Conservation (phyloP, 495 filamentous ascomycete species). For the Antarctomyces pellizariae region DNA sequence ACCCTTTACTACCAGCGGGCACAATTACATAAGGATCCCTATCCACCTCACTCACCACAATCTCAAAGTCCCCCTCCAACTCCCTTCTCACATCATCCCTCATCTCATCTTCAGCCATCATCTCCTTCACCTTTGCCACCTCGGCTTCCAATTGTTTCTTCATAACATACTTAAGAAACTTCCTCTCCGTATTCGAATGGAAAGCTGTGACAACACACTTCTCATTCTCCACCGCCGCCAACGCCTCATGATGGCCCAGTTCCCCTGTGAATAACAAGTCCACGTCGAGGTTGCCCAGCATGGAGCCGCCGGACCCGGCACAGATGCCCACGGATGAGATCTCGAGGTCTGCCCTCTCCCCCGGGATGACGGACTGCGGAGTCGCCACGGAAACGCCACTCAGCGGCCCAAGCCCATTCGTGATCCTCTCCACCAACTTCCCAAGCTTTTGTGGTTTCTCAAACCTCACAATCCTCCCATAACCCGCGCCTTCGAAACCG, state of each 20-base stretch:
- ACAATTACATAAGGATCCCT: constrained; percentile 37
- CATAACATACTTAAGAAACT: constrained; percentile 51
- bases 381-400: constrained; percentile 42
- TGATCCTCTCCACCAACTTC: constrained; percentile 19
- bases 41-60: constrained; percentile 58
- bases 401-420: constrained; percentile 32
- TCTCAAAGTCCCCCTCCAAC: constrained; percentile 22
- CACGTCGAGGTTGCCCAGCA: constrained; percentile 41
- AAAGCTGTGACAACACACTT: constrained; percentile 63
- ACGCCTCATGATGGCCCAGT: constrained; percentile 74
- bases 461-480: constrained; percentile 53
- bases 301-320: constrained; percentile 56
- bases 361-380: constrained; percentile 29
- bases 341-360: constrained; percentile 18
- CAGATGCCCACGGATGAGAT: constrained; percentile 47
- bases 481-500: constrained; percentile 46
- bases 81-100: constrained; percentile 8
- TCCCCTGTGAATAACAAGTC: constrained; percentile 83
- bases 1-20: no score
- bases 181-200: constrained; percentile 78
- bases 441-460: constrained; percentile 14
- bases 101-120: constrained; percentile 17
- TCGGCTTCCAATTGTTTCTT: constrained; percentile 31
- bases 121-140: constrained; percentile 30
- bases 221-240: constrained; percentile 74